A percentile compares a stretch with the other conserved stretches of the same genome.
Conservation (phyloP, 257 asterid genomes). For the Nicotiana undulata region DNA sequence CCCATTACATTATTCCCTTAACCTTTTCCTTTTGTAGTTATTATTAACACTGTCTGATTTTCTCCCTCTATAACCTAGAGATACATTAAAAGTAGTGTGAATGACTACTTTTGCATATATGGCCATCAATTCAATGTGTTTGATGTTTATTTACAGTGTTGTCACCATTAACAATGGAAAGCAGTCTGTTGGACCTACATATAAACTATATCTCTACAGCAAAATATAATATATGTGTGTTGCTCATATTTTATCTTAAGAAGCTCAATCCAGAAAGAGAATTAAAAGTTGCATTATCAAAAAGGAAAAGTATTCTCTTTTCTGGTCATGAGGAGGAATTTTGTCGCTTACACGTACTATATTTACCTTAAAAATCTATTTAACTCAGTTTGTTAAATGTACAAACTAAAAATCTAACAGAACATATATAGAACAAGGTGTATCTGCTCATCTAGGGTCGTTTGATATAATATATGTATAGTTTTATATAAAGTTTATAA, state of each 20-base stretch:
- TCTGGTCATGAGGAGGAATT: background rate
- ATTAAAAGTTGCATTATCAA: background rate
- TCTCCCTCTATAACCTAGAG: background rate
- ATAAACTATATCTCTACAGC: background rate
- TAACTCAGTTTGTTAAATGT: too few relatives aligned
- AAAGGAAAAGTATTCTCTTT: too few relatives aligned
- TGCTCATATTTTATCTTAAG: background rate
- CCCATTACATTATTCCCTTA: background rate
- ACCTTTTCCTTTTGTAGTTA: constrained; percentile 21
- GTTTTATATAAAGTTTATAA: too few relatives aligned
- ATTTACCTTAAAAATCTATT: too few relatives aligned
- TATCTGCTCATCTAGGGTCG: too few relatives aligned
- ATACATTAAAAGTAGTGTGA: background rate
- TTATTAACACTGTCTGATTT: constrained; percentile 16
- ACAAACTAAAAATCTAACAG: too few relatives aligned
- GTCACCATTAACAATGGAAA: background rate
- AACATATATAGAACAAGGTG: too few relatives aligned
- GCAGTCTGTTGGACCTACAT: background rate
- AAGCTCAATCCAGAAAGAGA: background rate
- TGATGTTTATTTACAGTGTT: too few relatives aligned
- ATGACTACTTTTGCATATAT: too few relatives aligned
- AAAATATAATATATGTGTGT: background rate
- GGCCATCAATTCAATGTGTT: background rate
- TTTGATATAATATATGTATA: too few relatives aligned
- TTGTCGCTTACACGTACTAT: background rate